Evolutionary conservation across 2,329 filamentous ascomycete genomes (phyloP).

Genomic region (Sporothrix phasma): DNA sequence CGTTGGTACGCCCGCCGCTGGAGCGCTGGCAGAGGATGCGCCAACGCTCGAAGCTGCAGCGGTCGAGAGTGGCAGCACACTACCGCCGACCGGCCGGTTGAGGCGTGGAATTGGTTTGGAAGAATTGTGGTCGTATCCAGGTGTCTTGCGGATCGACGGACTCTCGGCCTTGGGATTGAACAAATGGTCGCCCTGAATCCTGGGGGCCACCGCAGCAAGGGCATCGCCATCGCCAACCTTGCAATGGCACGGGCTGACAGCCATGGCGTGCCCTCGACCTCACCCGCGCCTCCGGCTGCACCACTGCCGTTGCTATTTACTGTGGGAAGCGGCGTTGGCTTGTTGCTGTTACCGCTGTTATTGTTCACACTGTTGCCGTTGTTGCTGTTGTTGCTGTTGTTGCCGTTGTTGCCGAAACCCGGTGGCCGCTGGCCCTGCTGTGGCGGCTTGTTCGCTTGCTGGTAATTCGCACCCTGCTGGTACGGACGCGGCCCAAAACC

Average conservation of each 20-base stretch:
- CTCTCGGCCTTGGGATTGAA: conserved; percentile 70
- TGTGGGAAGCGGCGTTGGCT: neutral
- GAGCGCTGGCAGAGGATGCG: neutral
- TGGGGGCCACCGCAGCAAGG: conserved; percentile 32
- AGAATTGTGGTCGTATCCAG: conserved; percentile 70
- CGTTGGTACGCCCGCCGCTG: neutral
- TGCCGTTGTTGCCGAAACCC: neutral
- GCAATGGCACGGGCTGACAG: conserved; percentile 59
- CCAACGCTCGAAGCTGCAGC: conserved; percentile 2
- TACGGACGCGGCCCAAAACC: conserved; percentile 1
- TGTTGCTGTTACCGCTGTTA: conserved; percentile 8
- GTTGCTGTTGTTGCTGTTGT: conserved; percentile 9
- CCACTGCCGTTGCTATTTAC: neutral
- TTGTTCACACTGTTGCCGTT: neutral
- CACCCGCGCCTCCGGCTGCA: neutral
- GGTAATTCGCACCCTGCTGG: conserved; percentile 4
- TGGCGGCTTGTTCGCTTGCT: neutral
- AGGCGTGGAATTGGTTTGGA: conserved; percentile 60
- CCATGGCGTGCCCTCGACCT: conserved; percentile 42
- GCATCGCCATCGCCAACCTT: conserved; percentile 37
- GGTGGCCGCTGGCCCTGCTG: neutral
- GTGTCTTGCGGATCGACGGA: conserved; percentile 81
- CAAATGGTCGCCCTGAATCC: conserved; percentile 38
- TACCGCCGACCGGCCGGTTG: conserved; percentile 31
- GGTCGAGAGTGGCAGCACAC: conserved; percentile 22